phyloP scores from a whole-genome alignment of 257 asterid species.

The Penstemon davidsonii region DNA sequence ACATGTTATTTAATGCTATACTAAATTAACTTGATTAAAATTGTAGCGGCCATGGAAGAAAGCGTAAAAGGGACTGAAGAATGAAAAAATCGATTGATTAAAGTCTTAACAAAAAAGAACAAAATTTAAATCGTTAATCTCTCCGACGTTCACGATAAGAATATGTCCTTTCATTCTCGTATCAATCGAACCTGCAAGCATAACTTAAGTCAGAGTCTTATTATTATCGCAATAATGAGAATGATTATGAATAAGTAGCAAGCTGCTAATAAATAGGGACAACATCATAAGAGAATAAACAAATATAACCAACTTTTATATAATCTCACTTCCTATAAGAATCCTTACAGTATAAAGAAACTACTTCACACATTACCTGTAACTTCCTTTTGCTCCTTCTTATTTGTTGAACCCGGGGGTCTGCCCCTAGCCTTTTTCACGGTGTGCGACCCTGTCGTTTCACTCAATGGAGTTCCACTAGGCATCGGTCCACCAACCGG shows the following conservation, averaged over 20 bases:
- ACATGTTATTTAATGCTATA: neutral
- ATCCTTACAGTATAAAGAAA: neutral
- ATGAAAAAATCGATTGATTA: neutral
- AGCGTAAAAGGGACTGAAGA: neutral
- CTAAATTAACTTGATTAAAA: neutral
- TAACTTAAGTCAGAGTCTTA: neutral
- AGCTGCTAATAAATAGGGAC: too few relatives aligned
- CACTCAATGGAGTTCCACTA: constrained; percentile 27
- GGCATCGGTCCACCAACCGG: constrained; percentile 30
- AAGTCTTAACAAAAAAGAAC: neutral
- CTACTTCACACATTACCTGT: constrained; percentile 35
- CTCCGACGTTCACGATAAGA: constrained; percentile 49
- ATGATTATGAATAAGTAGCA: neutral
- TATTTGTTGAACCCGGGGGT: constrained; percentile 54
- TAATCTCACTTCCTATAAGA: neutral
- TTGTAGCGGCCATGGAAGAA: neutral
- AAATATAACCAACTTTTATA: too few relatives aligned
- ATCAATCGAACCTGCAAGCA: constrained; percentile 53
- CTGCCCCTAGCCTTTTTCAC: constrained; percentile 52
- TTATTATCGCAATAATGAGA: neutral
- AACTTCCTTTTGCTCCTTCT: constrained; percentile 37
- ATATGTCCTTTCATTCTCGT: constrained; percentile 49
- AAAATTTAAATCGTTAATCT: constrained; percentile 34
- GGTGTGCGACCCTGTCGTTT: too few relatives aligned
- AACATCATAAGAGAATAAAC: too few relatives aligned